Evolutionary conservation across 306 rosid genomes (phyloP).

Genomic region (Datisca glomerata): DNA sequence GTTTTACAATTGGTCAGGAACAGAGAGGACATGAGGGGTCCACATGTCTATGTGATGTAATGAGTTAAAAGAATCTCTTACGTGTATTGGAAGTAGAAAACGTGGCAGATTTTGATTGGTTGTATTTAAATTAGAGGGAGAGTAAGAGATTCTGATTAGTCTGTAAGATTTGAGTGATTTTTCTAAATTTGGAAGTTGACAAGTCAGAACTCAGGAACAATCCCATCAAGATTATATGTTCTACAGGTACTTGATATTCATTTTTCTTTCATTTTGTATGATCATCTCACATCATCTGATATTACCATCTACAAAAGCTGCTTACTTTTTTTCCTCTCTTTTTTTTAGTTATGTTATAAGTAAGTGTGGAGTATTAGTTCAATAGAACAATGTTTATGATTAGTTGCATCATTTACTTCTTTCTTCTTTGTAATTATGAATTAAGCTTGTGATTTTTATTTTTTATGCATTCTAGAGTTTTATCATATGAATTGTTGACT

Average conservation of each 20-base stretch:
- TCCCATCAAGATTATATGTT: too few species aligned
- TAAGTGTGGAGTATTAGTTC: too few species aligned
- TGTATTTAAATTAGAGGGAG: background rate
- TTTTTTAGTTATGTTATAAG: too few species aligned
- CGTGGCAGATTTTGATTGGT: slow-evolving; percentile 19
- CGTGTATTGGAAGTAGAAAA: slow-evolving; percentile 9
- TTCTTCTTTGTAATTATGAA: too few species aligned
- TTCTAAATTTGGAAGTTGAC: background rate
- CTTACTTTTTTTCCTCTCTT: too few species aligned
- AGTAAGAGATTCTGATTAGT: background rate
- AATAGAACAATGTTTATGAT: too few species aligned
- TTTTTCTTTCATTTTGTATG: background rate
- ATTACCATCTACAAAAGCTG: too few species aligned
- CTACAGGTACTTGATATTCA: too few species aligned
- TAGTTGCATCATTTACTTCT: too few species aligned
- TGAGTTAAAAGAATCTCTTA: slow-evolving; percentile 13
- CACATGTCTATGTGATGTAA: slow-evolving; percentile 41
- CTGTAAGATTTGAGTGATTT: background rate
- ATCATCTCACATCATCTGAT: background rate
- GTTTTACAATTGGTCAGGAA: slow-evolving; percentile 33
- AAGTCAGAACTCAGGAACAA: background rate
- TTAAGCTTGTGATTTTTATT: too few species aligned
- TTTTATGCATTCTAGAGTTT: too few species aligned
- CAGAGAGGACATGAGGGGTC: slow-evolving; percentile 42
- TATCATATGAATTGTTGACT: too few species aligned